These are phyloP conservation scores for Abortiporus biennis DNA, from an alignment of 1,284 basidiomycete genomes.

Conservation along the genomic window DNA sequence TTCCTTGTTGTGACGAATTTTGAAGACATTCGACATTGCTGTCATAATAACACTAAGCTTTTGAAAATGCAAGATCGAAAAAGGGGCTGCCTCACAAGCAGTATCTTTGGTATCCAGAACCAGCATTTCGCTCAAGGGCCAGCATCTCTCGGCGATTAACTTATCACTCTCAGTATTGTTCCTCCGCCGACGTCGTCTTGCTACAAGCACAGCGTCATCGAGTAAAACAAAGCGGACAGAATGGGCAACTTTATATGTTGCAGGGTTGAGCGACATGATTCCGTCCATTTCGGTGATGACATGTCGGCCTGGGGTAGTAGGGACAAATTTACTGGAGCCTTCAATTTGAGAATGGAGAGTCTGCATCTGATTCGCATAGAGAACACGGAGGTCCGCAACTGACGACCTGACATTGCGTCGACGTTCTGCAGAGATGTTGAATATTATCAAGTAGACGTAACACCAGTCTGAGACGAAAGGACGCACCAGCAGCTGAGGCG, in stretches of 20 bases:
- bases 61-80: not conserved
- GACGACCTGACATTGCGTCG: slow-evolving; percentile 80
- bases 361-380: slow-evolving; percentile 94
- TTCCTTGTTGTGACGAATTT: slow-evolving; percentile 91
- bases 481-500: slow-evolving; percentile 44
- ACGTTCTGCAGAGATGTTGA: slow-evolving; percentile 38
- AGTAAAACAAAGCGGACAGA: slow-evolving; percentile 87
- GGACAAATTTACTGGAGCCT: slow-evolving; percentile 95
- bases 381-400: slow-evolving; percentile 85
- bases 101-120: slow-evolving; percentile 96
- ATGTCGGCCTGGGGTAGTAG: slow-evolving; percentile 85
- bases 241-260: slow-evolving; percentile 92
- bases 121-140: slow-evolving; percentile 87
- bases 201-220: slow-evolving; percentile 88
- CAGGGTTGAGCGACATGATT: slow-evolving; percentile 84
- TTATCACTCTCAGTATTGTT: slow-evolving; percentile 48
- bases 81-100: slow-evolving; percentile 51
- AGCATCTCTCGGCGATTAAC: slow-evolving; percentile 90
- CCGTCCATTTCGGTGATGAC: slow-evolving; percentile 84
- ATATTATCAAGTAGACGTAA: slow-evolving; percentile 1
- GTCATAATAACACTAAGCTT: not conserved
- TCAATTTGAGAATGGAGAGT: slow-evolving; percentile 88
- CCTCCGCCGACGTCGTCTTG: slow-evolving; percentile 49
- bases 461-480: too few species aligned
- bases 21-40: slow-evolving; percentile 95